Percentiles rank a stretch among this genome's conserved stretches.
These are phyloP conservation scores for Rhodosporidiobolus odoratus DNA, from an alignment of 768 basidiomycete genomes.

Conservation along the genomic window DNA sequence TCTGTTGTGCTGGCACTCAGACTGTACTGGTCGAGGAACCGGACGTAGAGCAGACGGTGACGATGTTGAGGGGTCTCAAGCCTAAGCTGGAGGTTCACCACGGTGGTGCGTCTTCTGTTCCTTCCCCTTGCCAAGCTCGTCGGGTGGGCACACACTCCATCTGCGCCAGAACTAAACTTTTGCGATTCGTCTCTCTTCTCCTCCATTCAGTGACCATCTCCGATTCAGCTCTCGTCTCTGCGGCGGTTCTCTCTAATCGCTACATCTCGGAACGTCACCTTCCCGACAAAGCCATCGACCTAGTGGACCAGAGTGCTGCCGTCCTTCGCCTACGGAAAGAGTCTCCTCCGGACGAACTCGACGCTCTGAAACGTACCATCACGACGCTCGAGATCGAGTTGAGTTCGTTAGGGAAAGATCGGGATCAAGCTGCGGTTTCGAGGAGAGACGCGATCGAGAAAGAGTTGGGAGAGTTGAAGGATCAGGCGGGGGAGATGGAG, in stretches of 20 bases:
- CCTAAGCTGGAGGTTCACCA: constrained; percentile 92
- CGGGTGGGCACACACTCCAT: no score
- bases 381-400: constrained; percentile 78
- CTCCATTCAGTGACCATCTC: constrained; percentile 63
- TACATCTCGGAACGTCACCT: constrained; percentile 57
- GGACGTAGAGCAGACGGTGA: constrained; percentile 75
- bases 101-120: constrained; percentile 51
- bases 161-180: no score
- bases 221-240: constrained; percentile 78
- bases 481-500: constrained; percentile 57
- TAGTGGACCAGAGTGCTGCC: constrained; percentile 88
- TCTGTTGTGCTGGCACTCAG: constrained; percentile 80
- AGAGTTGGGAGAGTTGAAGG: constrained; percentile 5
- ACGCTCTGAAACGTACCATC: constrained; percentile 69
- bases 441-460: constrained; percentile 15
- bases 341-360: constrained; percentile 85
- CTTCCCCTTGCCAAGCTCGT: no score
- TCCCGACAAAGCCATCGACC: constrained; percentile 60
- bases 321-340: constrained; percentile 83
- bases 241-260: constrained; percentile 81
- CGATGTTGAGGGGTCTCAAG: constrained; percentile 83
- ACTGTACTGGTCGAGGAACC: constrained; percentile 90
- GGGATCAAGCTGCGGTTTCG: constrained; percentile 14
- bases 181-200: neutral
- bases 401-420: constrained; percentile 82